These are phyloP conservation scores for Ilyonectria destructans DNA, from an alignment of 2,329 filamentous ascomycete genomes.

Conservation along the genomic window DNA sequence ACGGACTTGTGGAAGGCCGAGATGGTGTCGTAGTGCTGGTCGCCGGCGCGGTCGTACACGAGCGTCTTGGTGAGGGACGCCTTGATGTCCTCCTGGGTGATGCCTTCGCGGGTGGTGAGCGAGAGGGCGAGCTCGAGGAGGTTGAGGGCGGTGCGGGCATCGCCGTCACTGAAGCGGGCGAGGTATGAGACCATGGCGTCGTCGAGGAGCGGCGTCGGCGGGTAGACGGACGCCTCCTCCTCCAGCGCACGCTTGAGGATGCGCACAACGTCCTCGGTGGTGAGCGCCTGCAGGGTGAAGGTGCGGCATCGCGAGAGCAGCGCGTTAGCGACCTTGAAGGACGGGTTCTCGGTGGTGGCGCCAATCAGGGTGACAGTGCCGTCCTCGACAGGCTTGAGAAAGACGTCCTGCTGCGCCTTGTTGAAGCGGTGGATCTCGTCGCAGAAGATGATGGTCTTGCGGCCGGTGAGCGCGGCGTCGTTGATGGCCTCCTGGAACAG, in stretches of 20 bases:
- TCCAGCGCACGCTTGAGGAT: slow-evolving; percentile 85
- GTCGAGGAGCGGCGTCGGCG: slow-evolving; percentile 76
- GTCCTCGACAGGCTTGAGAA: slow-evolving; percentile 91
- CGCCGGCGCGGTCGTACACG: slow-evolving; percentile 94
- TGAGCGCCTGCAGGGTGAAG: slow-evolving; percentile 86
- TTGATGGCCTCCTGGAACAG: slow-evolving; percentile 88
- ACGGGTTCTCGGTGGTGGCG: slow-evolving; percentile 97
- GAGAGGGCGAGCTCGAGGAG: slow-evolving; percentile 91
- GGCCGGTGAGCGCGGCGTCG: slow-evolving; percentile 85
- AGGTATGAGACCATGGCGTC: slow-evolving; percentile 86
- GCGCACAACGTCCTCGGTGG: slow-evolving; percentile 77
- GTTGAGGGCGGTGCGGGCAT: slow-evolving; percentile 93
- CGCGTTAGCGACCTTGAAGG: slow-evolving; percentile 91
- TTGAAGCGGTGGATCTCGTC: slow-evolving; percentile 96
- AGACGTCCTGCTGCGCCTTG: slow-evolving; percentile 95
- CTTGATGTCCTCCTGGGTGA: slow-evolving; percentile 86
- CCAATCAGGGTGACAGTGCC: slow-evolving; percentile 94
- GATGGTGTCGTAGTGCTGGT: slow-evolving; percentile 98
- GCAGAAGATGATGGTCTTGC: slow-evolving; percentile 96
- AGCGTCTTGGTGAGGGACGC: slow-evolving; percentile 89
- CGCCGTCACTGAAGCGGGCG: slow-evolving; percentile 89
- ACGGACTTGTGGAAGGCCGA: slow-evolving; percentile 98
- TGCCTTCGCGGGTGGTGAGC: slow-evolving; percentile 70
- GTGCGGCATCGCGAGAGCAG: slow-evolving; percentile 91
- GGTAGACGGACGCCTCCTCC: slow-evolving; percentile 66